Conservation (phyloP, 2,329 filamentous ascomycete species). For the Ustulina deusta region DNA sequence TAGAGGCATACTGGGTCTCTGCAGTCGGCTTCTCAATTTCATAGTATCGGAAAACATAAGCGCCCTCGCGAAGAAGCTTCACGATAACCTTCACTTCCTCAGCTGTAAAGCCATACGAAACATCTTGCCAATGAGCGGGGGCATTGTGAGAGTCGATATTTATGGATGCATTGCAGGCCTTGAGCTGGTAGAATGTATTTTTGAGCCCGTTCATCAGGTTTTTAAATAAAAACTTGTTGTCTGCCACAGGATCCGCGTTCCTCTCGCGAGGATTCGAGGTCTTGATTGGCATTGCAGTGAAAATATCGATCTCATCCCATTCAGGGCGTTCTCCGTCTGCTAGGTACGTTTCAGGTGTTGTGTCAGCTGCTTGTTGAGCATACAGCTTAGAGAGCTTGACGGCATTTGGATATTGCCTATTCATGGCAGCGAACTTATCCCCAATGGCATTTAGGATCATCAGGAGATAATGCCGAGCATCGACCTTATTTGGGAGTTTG, state of each 20-base stretch:
- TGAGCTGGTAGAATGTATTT: slow-evolving; percentile 94
- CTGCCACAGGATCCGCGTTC: slow-evolving; percentile 87
- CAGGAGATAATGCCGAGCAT: slow-evolving; percentile 94
- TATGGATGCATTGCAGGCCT: slow-evolving; percentile 83
- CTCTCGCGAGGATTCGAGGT: slow-evolving; percentile 91
- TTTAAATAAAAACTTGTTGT: slow-evolving; percentile 98
- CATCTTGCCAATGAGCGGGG: slow-evolving; percentile 92
- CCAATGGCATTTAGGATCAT: slow-evolving; percentile 98
- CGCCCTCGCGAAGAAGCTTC: slow-evolving; percentile 96
- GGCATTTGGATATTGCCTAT: slow-evolving; percentile 92
- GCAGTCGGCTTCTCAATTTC: slow-evolving; percentile 82
- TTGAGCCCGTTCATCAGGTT: slow-evolving; percentile 96
- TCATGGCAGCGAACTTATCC: slow-evolving; percentile 99
- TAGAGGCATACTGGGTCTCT: slow-evolving; percentile 80
- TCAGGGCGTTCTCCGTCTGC: slow-evolving; percentile 87
- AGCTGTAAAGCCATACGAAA: slow-evolving; percentile 95
- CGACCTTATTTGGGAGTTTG: slow-evolving; percentile 90
- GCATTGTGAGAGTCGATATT: slow-evolving; percentile 81
- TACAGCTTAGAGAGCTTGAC: slow-evolving; percentile 89
- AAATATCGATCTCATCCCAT: slow-evolving; percentile 99
- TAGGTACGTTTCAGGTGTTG: slow-evolving; percentile 79
- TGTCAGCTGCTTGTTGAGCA: slow-evolving; percentile 73
- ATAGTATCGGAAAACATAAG: slow-evolving; percentile 97
- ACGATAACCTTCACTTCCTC: slow-evolving; percentile 97
- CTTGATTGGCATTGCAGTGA: slow-evolving; percentile 95